phyloP scores from a whole-genome alignment of 2,329 filamentous ascomycete genomes.

The Fusarium nurragi region DNA sequence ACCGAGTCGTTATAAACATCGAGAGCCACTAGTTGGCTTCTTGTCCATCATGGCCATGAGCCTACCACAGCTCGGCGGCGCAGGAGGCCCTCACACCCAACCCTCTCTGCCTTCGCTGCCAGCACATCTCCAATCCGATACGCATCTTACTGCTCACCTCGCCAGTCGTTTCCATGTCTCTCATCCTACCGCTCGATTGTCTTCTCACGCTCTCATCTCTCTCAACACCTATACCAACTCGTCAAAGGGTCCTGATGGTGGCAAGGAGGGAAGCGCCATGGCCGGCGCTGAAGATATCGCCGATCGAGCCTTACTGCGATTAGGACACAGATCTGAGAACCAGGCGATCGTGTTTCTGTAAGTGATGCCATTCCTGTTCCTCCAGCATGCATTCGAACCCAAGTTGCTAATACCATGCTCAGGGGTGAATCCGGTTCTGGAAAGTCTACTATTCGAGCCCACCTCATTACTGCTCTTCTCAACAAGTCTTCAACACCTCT shows the following conservation, averaged over 20 bases:
- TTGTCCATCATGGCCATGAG: constrained; percentile 68
- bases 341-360: constrained; percentile 94
- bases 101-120: constrained; percentile 89
- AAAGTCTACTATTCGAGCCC: constrained; percentile 93
- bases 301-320: constrained; percentile 81
- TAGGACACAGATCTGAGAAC: constrained; percentile 90
- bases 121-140: constrained; percentile 81
- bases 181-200: constrained; percentile 86
- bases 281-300: constrained; percentile 93
- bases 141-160: constrained; percentile 82
- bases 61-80: constrained; percentile 59
- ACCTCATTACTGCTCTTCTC: constrained; percentile 85
- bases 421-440: constrained; percentile 96
- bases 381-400: not conserved
- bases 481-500: constrained; percentile 92
- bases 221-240: constrained; percentile 96
- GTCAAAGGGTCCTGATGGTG: constrained; percentile 87
- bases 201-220: constrained; percentile 89
- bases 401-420: constrained; percentile 33
- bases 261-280: constrained; percentile 90
- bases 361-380: constrained; percentile 37
- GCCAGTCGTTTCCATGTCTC: constrained; percentile 92
- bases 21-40: constrained; percentile 46
- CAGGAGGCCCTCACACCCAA: constrained; percentile 76
- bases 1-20: constrained; percentile 16